Percentiles rank a stretch among this genome's conserved stretches.
phyloP scores from a whole-genome alignment of 2,329 filamentous ascomycete species.

The Trichophyton simii region DNA sequence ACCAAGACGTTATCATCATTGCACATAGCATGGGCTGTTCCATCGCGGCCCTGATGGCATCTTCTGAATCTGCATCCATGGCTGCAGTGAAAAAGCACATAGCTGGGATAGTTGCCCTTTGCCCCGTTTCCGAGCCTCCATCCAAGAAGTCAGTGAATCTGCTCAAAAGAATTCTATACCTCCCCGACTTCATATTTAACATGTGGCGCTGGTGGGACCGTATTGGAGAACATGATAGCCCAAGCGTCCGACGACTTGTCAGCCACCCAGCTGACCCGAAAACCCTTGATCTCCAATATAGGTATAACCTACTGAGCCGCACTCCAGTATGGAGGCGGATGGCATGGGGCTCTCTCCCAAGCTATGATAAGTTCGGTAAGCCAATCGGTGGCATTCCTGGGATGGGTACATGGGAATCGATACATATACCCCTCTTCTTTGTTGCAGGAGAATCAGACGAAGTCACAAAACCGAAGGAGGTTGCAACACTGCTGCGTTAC shows the following conservation, averaged over 20 bases:
- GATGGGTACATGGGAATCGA: conserved; percentile 55
- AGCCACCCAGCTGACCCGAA: conserved; percentile 30
- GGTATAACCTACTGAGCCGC: conserved; percentile 63
- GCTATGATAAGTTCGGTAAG: conserved; percentile 41
- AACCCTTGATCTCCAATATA: conserved; percentile 32
- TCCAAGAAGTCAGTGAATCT: conserved; percentile 40
- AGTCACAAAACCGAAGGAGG: conserved; percentile 59
- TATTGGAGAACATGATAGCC: conserved; percentile 62
- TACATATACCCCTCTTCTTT: conserved; percentile 63
- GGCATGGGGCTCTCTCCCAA: conserved; percentile 57
- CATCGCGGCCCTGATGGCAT: conserved; percentile 59
- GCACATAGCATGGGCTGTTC: conserved; percentile 87
- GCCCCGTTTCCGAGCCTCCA: conserved; percentile 57
- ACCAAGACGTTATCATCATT: conserved; percentile 65
- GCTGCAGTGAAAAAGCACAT: conserved; percentile 50
- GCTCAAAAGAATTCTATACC: conserved; percentile 48
- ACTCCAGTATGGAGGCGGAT: conserved; percentile 75
- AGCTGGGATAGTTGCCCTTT: conserved; percentile 68
- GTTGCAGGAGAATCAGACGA: conserved; percentile 65
- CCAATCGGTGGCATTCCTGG: conserved; percentile 56
- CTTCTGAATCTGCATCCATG: conserved; percentile 41
- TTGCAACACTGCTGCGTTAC: conserved; percentile 50
- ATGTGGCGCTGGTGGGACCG: conserved; percentile 67
- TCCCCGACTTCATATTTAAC: conserved; percentile 59
- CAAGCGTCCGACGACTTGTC: conserved; percentile 64